phyloP scores from a whole-genome alignment of 331 rosid genomes.

The Pyrus hybrid region DNA sequence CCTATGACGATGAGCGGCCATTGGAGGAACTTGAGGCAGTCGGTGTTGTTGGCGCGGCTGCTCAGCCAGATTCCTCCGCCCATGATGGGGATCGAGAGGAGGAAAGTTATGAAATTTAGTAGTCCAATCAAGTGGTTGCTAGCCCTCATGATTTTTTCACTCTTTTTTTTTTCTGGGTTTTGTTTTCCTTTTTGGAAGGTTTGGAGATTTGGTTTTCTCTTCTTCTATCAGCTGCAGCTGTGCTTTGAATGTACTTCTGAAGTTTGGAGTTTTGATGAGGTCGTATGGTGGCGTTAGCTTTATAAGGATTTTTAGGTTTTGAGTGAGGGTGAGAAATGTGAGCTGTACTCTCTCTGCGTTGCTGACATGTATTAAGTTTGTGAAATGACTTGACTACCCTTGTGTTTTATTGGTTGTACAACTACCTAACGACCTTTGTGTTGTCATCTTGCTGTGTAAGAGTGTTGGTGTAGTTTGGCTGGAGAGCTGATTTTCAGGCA shows the following conservation, averaged over 20 bases:
- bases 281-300: neutral
- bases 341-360: neutral
- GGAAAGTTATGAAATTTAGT: constrained; percentile 76
- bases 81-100: constrained; percentile 78
- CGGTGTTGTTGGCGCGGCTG: constrained; percentile 76
- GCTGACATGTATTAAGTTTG: too few species aligned
- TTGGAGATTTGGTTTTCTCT: neutral
- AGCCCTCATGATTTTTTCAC: constrained; percentile 35
- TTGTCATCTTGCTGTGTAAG: neutral
- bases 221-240: neutral
- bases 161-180: neutral
- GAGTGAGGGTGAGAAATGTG: neutral
- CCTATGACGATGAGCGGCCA: constrained; percentile 89
- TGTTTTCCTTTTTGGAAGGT: neutral
- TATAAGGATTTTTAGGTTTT: neutral
- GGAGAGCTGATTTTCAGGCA: too few species aligned
- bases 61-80: constrained; percentile 96
- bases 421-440: too few species aligned
- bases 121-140: constrained; percentile 74
- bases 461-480: too few species aligned
- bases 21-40: constrained; percentile 84
- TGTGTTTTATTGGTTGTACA: neutral
- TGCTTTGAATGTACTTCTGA: neutral
- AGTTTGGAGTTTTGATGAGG: neutral
- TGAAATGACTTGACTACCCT: neutral